phyloP scores from a whole-genome alignment of 805 yeast genomes.

The Ogataea naganishii region DNA sequence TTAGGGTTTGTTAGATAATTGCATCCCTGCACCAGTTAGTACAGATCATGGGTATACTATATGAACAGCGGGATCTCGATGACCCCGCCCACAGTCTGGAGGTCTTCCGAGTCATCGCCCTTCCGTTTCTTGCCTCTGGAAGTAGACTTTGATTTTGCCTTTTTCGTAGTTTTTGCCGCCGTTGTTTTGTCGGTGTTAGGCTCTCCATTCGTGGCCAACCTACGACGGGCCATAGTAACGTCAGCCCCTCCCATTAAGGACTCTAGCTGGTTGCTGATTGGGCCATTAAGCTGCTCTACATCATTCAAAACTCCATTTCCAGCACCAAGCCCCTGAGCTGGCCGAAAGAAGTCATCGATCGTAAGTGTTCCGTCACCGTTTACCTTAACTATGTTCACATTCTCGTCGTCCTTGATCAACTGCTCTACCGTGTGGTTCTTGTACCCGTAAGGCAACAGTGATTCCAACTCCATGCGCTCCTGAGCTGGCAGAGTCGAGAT shows the following conservation, averaged over 20 bases:
- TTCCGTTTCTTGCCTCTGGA: conserved; percentile 7
- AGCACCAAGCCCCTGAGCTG: too few relatives aligned
- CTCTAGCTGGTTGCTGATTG: conserved; percentile 2
- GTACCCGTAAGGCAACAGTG: conserved; percentile 14
- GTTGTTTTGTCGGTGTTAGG: neutral
- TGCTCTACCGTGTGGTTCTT: conserved; percentile 19
- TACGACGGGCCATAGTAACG: neutral
- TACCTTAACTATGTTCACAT: conserved; percentile 17
- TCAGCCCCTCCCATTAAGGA: neutral
- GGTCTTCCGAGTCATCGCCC: conserved; percentile 9
- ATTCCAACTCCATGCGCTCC: neutral
- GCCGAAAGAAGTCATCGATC: conserved; percentile 19
- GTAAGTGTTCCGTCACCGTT: conserved; percentile 20
- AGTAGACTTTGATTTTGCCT: conserved; percentile 4
- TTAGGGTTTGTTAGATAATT: too few relatives aligned
- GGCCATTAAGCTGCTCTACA: neutral
- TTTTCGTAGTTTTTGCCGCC: neutral
- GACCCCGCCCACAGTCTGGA: conserved; percentile 33
- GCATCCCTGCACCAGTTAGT: too few relatives aligned
- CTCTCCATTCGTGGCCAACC: neutral
- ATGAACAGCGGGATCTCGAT: conserved; percentile 37
- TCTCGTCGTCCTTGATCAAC: conserved; percentile 24
- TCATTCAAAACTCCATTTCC: neutral
- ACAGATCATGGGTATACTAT: conserved; percentile 8
- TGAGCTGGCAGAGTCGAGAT: neutral